These are phyloP conservation scores for Sporothrix pallida DNA, from an alignment of 2,329 filamentous ascomycete species.

Conservation along the genomic window DNA sequence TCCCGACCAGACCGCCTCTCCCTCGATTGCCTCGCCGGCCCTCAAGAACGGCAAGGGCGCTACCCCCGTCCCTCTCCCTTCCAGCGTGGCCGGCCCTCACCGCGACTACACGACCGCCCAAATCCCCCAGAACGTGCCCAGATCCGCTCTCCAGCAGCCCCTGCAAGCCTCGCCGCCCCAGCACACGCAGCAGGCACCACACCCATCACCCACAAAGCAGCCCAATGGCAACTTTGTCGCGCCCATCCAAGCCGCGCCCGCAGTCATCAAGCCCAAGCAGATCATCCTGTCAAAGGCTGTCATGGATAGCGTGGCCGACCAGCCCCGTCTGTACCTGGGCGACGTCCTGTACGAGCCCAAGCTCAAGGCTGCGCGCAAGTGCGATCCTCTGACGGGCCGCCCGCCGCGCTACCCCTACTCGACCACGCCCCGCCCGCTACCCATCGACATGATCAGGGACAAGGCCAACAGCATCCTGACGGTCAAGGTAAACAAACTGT, in stretches of 20 bases:
- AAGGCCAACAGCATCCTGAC: conserved; percentile 91
- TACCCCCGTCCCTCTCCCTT: conserved; percentile 54
- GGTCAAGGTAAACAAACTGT: conserved; percentile 81
- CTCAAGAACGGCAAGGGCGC: conserved; percentile 59
- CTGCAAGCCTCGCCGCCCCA: conserved; percentile 17
- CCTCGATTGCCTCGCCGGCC: conserved; percentile 49
- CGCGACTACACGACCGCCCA: conserved; percentile 49
- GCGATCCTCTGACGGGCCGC: conserved; percentile 58
- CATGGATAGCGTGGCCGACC: conserved; percentile 71
- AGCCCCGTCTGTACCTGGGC: conserved; percentile 80
- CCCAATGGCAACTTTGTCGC: background rate
- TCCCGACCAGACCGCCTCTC: conserved; percentile 52
- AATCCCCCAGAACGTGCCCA: conserved; percentile 52
- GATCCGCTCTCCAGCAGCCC: conserved; percentile 38
- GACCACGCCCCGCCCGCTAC: conserved; percentile 72
- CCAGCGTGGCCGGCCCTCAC: conserved; percentile 40
- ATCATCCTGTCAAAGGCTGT: conserved; percentile 72
- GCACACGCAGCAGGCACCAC: conserved; percentile 33
- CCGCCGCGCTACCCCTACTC: conserved; percentile 45
- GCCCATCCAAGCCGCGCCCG: background rate
- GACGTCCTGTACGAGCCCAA: conserved; percentile 79
- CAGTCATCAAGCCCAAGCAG: conserved; percentile 60
- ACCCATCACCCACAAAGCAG: conserved; percentile 4
- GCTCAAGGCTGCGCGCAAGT: conserved; percentile 60
- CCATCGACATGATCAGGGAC: conserved; percentile 71